These are phyloP conservation scores for Sporothrix humicola DNA, from an alignment of 2,329 filamentous ascomycete species.

Conservation along the genomic window DNA sequence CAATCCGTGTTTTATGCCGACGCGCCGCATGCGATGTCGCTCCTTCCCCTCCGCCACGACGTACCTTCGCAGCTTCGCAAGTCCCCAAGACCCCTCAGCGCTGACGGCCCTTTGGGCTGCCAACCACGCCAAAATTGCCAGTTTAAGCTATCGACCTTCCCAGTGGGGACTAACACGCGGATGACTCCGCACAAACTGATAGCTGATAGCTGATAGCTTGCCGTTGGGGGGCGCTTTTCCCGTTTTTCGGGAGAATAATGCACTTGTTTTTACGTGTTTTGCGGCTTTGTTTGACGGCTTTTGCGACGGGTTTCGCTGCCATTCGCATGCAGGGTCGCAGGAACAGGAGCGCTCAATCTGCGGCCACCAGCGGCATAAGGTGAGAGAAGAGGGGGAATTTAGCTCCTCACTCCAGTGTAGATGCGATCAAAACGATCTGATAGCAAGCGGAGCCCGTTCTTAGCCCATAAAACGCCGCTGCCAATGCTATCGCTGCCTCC, in stretches of 20 bases:
- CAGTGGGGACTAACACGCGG: conserved; percentile 27
- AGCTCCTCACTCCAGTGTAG: not conserved
- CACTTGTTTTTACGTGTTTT: not conserved
- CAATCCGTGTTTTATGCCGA: conserved; percentile 15
- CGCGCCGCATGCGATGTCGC: conserved; percentile 21
- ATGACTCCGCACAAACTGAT: conserved; percentile 19
- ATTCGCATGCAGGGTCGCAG: not conserved
- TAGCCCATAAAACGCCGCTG: not conserved
- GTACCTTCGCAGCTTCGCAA: not conserved
- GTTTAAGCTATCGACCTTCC: conserved; percentile 30
- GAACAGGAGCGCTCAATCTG: not conserved
- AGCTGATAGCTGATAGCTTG: conserved; percentile 24
- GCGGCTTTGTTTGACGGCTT: not conserved
- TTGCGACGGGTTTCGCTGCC: not conserved
- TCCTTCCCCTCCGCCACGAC: conserved; percentile 3
- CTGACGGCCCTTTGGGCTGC: not conserved
- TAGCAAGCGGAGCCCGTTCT: not conserved
- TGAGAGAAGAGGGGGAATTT: not conserved
- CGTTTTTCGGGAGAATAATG: not conserved
- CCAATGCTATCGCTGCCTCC: conserved; percentile 3
- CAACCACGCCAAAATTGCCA: conserved; percentile 14
- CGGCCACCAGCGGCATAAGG: conserved; percentile 21
- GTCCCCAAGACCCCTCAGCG: not conserved
- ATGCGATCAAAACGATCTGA: conserved; percentile 21
- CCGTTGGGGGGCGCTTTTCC: not conserved